Conservation (phyloP, 139 green algal species). For the Eudorina sp. region DNA sequence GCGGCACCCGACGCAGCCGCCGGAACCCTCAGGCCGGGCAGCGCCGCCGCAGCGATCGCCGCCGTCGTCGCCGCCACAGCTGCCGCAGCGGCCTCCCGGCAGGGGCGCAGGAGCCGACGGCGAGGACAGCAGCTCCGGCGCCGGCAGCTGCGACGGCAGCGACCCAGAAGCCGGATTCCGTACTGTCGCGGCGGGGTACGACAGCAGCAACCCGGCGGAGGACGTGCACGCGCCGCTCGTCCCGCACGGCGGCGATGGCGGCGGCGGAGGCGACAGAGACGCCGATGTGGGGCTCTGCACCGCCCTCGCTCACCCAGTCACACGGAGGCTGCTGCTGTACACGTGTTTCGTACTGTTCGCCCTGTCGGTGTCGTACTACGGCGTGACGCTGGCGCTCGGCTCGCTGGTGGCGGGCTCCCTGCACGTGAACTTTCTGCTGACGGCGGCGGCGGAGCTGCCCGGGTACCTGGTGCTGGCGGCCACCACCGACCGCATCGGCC, state of each 20-base stretch:
- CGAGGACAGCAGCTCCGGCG: background rate
- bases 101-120: background rate
- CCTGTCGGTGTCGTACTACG: constrained; percentile 24
- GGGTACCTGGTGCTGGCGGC: constrained; percentile 37
- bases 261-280: no score
- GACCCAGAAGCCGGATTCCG: no score
- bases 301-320: constrained; percentile 7
- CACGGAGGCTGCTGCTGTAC: constrained; percentile 18
- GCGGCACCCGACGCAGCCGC: background rate
- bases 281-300: background rate
- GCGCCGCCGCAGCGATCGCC: no score
- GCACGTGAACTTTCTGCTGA: constrained; percentile 41
- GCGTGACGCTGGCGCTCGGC: constrained; percentile 43
- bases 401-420: constrained; percentile 34
- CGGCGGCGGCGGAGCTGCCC: constrained; percentile 34
- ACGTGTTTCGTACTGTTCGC: constrained; percentile 14
- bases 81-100: background rate
- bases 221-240: no score
- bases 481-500: constrained; percentile 21
- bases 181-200: no score
- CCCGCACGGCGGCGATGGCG: no score
- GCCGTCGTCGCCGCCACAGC: background rate
- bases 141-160: background rate
- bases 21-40: no score
- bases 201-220: no score